Conservation (phyloP, 345 rosid species). For the Odontarrhena argentea region DNA sequence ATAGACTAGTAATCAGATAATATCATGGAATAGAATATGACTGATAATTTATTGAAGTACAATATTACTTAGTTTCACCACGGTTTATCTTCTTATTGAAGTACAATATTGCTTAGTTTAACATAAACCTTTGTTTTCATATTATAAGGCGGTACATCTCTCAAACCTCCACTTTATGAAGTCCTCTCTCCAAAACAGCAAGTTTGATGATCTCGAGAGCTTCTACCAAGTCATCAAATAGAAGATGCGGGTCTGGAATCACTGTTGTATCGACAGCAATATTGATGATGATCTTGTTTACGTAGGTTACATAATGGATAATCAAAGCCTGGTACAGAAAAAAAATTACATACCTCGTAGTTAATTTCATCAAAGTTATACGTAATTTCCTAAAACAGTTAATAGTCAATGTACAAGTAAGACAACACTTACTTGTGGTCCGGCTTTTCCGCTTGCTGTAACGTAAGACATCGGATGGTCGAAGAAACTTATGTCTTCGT, state of each 20-base stretch:
- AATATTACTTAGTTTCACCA: not conserved
- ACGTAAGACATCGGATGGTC: slow-evolving; percentile 38
- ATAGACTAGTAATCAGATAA: too few species aligned
- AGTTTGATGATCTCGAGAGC: too few species aligned
- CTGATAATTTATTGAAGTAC: not conserved
- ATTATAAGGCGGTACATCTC: not conserved
- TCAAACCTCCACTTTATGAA: slow-evolving; percentile 16
- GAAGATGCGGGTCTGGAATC: slow-evolving; percentile 64
- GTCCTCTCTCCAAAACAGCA: slow-evolving; percentile 4
- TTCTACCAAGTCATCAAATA: slow-evolving; percentile 47
- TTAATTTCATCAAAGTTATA: too few species aligned
- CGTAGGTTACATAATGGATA: too few species aligned
- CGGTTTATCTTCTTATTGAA: not conserved
- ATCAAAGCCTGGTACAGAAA: too few species aligned
- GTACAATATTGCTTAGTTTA: too few species aligned
- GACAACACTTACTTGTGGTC: slow-evolving; percentile 33
- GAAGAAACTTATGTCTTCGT: slow-evolving; percentile 58
- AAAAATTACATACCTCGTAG: too few species aligned
- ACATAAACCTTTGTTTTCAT: too few species aligned
- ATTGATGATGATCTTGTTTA: slow-evolving; percentile 44
- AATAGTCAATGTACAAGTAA: not conserved
- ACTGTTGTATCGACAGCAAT: slow-evolving; percentile 64
- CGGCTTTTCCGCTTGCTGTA: slow-evolving; percentile 34
- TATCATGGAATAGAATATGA: too few species aligned
- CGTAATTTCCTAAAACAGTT: too few species aligned